A percentile compares a stretch with the other conserved stretches of the same genome.
Evolutionary conservation across 768 basidiomycete genomes (phyloP).

Genomic region (Kwoniella shandongensis): DNA sequence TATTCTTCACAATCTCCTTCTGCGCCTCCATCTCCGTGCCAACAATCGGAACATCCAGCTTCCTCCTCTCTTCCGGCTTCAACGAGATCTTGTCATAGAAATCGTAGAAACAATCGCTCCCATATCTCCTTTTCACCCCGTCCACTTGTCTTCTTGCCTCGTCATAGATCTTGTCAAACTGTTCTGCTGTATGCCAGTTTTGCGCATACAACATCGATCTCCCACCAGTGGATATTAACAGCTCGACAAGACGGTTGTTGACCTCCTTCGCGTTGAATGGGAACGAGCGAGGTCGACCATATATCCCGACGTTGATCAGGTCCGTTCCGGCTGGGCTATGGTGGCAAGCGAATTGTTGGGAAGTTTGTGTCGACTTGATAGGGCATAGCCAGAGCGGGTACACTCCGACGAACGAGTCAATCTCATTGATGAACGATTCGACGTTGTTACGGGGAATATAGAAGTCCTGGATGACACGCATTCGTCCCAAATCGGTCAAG

Average conservation of each 20-base stretch:
- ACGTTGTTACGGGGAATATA: constrained; percentile 8
- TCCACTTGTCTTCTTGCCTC: constrained; percentile 6
- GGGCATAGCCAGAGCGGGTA: constrained; percentile 28
- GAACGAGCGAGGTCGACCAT: constrained; percentile 25
- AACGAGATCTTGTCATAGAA: constrained; percentile 25
- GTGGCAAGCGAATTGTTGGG: constrained; percentile 16
- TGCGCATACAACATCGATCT: constrained; percentile 28
- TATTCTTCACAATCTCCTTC: constrained; percentile 15
- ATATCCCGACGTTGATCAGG: constrained; percentile 30
- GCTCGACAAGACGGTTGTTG: constrained; percentile 11
- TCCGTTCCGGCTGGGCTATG: background rate
- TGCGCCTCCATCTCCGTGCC: constrained; percentile 12
- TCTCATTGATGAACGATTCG: constrained; percentile 11
- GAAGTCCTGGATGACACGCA: constrained; percentile 26
- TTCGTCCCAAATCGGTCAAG: constrained; percentile 20
- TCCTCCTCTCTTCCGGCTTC: constrained; percentile 9
- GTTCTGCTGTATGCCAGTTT: constrained; percentile 18
- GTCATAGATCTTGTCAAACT: constrained; percentile 22
- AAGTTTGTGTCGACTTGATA: constrained; percentile 8
- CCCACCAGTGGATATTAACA: constrained; percentile 8
- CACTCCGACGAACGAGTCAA: constrained; percentile 16
- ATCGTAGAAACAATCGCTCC: constrained; percentile 10
- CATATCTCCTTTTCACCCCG: constrained; percentile 8
- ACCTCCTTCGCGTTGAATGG: constrained; percentile 11
- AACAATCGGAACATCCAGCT: constrained; percentile 11